phyloP scores from a whole-genome alignment of 148 eudicot species.

The Hydrangea macrophylla region DNA sequence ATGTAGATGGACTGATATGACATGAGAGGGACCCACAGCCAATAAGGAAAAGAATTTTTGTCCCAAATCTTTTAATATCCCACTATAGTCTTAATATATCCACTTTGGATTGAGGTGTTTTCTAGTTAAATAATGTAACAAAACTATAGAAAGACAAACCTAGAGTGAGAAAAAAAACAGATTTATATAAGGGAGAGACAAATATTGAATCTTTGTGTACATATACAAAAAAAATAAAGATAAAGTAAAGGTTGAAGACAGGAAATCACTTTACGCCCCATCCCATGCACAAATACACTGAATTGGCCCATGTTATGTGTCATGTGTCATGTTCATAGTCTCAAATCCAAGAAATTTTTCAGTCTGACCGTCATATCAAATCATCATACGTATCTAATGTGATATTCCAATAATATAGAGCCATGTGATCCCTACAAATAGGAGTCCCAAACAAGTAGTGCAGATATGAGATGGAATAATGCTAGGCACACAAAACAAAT shows the following conservation, averaged over 20 bases:
- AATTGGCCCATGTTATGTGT: too few species aligned
- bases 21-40: background rate
- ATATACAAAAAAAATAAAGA: background rate
- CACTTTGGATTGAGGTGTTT: background rate
- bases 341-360: too few species aligned
- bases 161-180: background rate
- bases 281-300: constrained; percentile 10
- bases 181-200: background rate
- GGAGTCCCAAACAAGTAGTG: too few species aligned
- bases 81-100: constrained; percentile 2
- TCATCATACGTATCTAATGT: too few species aligned
- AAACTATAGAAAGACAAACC: constrained; percentile 5
- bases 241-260: constrained; percentile 20
- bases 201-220: background rate
- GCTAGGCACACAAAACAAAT: too few species aligned
- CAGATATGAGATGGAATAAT: too few species aligned
- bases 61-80: constrained; percentile 9
- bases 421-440: too few species aligned
- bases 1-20: background rate
- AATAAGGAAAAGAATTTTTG: constrained; percentile 7
- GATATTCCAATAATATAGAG: too few species aligned
- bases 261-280: constrained; percentile 20
- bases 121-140: background rate
- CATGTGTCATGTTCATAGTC: too few species aligned
- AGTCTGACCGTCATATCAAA: too few species aligned